Base-by-base conservation (phyloP, 2,329 filamentous ascomycete genomes). In the Scytalidium lignicola region DNA sequence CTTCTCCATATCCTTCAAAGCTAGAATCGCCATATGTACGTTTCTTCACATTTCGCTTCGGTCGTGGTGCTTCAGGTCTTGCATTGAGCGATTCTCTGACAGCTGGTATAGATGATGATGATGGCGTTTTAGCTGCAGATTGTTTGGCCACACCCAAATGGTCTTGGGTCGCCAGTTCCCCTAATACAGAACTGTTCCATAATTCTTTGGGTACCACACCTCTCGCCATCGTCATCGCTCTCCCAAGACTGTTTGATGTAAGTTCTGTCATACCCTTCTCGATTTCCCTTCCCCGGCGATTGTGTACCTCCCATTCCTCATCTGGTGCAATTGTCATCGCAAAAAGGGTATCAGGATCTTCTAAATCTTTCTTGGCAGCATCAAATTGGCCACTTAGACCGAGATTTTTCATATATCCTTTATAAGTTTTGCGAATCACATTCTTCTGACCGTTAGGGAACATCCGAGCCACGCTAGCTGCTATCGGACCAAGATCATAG, bases 1-100 rank as follows among this genome's bases (percentile, higher is more conserved):
- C 83, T 57, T 90, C 85, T 41, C 80, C 79, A 60, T 90, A 90
- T 40, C 87, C 86, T 59, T 86, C 82, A 61, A 80, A 91, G 59
- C 83, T 88, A 58, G 75, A 79, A 55, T 91, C 87, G 37, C 84
- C 82, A 62, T 90, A 91, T 54, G 83, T 80, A 43, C 88, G 78
- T 74, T 90, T 90, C 71, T 86, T 88, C 53, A 80, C 76, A 48
- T 75, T 72, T 43, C 87, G 77, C 58, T 84, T 82, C 28, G 85
- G 81, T 48, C 86, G 74, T 37, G 71, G 66, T 10, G 53, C 43
- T 9, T 65, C 64, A 43, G 49, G 46, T 28, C 58, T 59, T 13
- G 48, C 42, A 13, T 37, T 37, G 37, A 8, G 51, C 2, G 46
- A 26, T 20, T 68, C 54, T 15, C 65, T 65, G 55, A 69, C 74